Evolutionary conservation across 805 yeast species (phyloP), one percentile per base, ranked within the genome.

Genomic region (Tetrapisispora phaffii): DNA sequence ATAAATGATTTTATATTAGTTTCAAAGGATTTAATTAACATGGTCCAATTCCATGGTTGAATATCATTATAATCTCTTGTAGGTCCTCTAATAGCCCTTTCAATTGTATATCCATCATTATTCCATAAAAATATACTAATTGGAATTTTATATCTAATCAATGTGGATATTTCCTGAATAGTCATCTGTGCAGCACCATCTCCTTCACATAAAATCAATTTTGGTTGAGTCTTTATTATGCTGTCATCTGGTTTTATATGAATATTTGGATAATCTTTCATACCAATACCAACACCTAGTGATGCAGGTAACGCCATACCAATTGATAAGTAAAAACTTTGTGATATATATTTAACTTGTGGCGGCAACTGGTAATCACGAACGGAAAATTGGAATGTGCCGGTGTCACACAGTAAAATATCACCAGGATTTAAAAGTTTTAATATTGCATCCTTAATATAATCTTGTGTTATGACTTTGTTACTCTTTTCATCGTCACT

Each of bases 121-220:
- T 89, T 89, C 65, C 86, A 68, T 43, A 89, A 64, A 53, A 88
- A 74, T 22, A 89, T 73, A 36, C 81, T 76, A 19, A 94, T 86
- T 34, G 75, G 75, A 35, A 82, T 69, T n/a, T 71, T 69, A 50
- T 74, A 68, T 49, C 85, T 74, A 34, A 83, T 62, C 57, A 75
- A 77, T 2, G 85, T 72, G 1, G 86, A 76, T 42, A 81, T 63
- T 59, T 89, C 97, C 70, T 89, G 96, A 44, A 83, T 71, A 3
- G 96, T 87, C 95, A 89, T 85, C 68, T 86, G 95, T 2, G 96
- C 90, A 2, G 95, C 81, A 58, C 97, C 97, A 62, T 89, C 97
- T 46, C 97, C 96, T 68, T 84, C 88, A 17, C 86, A 67, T 23
- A 88, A 68, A 19, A 86, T 70, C 39, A 87, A 71, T 55, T 95